Evolutionary conservation across 2,329 filamentous ascomycete species (phyloP).

Genomic region (Penicillium sp.): DNA sequence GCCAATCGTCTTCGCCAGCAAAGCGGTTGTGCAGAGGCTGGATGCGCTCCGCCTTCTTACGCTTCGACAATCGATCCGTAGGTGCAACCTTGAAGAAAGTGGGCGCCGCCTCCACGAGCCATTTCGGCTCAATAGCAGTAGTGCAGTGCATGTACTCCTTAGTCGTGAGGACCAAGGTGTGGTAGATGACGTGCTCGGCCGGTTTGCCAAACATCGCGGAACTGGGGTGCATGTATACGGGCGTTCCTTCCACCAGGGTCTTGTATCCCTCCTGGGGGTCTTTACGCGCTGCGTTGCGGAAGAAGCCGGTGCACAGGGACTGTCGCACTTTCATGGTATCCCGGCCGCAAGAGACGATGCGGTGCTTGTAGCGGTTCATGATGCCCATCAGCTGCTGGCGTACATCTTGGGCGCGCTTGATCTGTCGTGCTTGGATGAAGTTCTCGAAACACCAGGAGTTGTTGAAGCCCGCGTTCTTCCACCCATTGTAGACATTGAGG

Average conservation of each 20-base stretch:
- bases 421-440: slow-evolving; percentile 88
- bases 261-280: slow-evolving; percentile 97
- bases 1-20: slow-evolving; percentile 90
- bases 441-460: slow-evolving; percentile 97
- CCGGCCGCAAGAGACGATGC: slow-evolving; percentile 77
- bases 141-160: slow-evolving; percentile 99
- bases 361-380: slow-evolving; percentile 86
- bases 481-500: slow-evolving; percentile 95
- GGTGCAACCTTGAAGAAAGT: slow-evolving; percentile 98
- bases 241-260: slow-evolving; percentile 91
- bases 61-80: slow-evolving; percentile 80
- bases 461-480: slow-evolving; percentile 80
- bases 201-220: slow-evolving; percentile 93
- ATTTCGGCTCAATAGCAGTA: slow-evolving; percentile 89
- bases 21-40: slow-evolving; percentile 94
- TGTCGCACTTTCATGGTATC: slow-evolving; percentile 84
- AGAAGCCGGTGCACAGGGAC: slow-evolving; percentile 89
- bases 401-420: slow-evolving; percentile 87
- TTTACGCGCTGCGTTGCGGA: slow-evolving; percentile 91
- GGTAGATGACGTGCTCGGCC: slow-evolving; percentile 93
- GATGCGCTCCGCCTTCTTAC: slow-evolving; percentile 91
- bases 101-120: slow-evolving; percentile 92
- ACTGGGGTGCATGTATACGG: slow-evolving; percentile 89
- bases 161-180: slow-evolving; percentile 54
- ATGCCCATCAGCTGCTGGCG: slow-evolving; percentile 89